Conservation (phyloP, 1,284 basidiomycete species). For the Ceratobasidium sp. region DNA sequence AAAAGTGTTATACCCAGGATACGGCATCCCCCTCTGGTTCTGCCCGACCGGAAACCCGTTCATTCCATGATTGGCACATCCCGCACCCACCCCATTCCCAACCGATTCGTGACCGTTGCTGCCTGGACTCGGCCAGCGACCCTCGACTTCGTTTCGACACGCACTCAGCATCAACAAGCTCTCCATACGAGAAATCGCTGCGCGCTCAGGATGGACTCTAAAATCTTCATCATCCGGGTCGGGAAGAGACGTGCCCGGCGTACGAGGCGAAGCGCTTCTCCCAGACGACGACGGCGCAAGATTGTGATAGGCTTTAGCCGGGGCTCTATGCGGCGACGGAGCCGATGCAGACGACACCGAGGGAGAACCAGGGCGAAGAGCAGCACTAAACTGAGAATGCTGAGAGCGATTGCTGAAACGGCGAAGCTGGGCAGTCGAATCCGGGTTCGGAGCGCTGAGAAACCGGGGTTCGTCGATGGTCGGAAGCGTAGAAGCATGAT, state of each 20-base stretch:
- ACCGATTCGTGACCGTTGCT: not conserved
- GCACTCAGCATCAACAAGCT: conserved; percentile 24
- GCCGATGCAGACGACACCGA: not conserved
- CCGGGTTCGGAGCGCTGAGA: not conserved
- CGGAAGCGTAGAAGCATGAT: conserved; percentile 8
- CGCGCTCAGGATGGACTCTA: conserved; percentile 30
- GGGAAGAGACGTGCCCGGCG: conserved; percentile 4
- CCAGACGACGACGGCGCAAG: not conserved
- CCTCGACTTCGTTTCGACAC: conserved; percentile 16
- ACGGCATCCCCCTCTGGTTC: not conserved
- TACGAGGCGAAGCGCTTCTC: conserved; percentile 13
- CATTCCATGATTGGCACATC: not conserved
- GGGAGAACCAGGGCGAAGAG: not conserved
- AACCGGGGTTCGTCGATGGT: conserved; percentile 8
- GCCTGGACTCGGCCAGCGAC: not conserved
- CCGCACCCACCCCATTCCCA: not conserved
- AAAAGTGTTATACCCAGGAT: not conserved
- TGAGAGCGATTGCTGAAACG: not conserved
- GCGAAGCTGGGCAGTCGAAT: not conserved
- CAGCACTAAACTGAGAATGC: not conserved
- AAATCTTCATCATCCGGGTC: conserved; percentile 28
- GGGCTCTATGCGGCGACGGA: not conserved
- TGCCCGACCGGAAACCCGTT: not conserved
- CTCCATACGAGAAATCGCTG: conserved; percentile 30
- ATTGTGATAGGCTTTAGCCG: not conserved